Conservation (phyloP, 169 alveolate genomes). For the Babesia microti region DNA sequence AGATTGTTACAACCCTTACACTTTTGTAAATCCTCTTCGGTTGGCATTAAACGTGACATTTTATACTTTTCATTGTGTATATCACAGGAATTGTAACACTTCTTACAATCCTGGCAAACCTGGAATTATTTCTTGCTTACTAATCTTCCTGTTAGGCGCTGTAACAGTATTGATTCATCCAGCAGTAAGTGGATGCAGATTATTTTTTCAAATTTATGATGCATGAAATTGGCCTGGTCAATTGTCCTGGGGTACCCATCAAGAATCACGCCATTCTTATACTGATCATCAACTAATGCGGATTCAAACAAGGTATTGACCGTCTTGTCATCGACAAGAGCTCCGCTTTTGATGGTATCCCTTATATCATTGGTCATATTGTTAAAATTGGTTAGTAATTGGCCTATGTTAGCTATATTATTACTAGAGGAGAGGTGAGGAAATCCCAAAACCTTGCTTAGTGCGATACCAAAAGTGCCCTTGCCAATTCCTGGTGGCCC, state of each 20-base stretch:
- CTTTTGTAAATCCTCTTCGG: constrained; percentile 13
- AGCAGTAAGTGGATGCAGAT: constrained; percentile 6
- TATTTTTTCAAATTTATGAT: too few relatives aligned
- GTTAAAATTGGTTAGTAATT: constrained; percentile 5
- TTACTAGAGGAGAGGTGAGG: constrained; percentile 14
- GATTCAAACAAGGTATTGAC: too few relatives aligned
- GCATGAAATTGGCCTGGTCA: constrained; percentile 18
- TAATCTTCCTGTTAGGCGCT: constrained; percentile 24
- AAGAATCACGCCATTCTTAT: constrained; percentile 2
- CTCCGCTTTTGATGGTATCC: constrained; percentile 7
- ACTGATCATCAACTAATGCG: neutral
- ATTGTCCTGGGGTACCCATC: constrained; percentile 29
- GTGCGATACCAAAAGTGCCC: constrained; percentile 25
- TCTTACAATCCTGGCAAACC: constrained; percentile 14
- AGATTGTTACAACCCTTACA: constrained; percentile 21
- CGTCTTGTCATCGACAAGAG: constrained; percentile 10
- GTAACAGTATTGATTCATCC: constrained; percentile 4
- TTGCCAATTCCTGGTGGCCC: constrained; percentile 40
- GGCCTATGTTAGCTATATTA: constrained; percentile 6
- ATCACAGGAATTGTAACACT: constrained; percentile 8
- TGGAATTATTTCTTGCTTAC: constrained; percentile 4
- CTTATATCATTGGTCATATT: constrained; percentile 1
- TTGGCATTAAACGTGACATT: constrained; percentile 21
- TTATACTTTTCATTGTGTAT: constrained; percentile 9
- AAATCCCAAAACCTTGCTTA: constrained; percentile 11